Evolutionary conservation across 352 stramenopile genomes (phyloP), one percentile per base, ranked within the genome.

Genomic region (Globisporangium iwayamae): DNA sequence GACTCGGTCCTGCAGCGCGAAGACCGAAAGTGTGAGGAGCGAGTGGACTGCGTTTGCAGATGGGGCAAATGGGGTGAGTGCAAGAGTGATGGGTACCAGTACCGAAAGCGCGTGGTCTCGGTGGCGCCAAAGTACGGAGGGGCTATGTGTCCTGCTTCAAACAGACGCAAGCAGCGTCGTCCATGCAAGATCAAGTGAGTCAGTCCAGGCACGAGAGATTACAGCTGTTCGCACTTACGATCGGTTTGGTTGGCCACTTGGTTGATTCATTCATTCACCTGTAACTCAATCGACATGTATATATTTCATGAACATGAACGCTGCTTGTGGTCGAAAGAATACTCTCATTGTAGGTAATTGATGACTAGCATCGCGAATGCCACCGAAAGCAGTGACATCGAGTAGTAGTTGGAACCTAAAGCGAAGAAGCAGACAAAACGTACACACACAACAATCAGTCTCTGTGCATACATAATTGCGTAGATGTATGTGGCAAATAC

Each of bases 101-200:
- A 75, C 4, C 75, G 68, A 3, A 73, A 66, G 18, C 76, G 82
- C 8, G 72, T 46, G 0, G 51, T 87, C 36, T 59, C 70, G 0
- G 63, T 67, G 7, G 62, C 51, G 32, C 63, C 73, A 5, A 59
- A 75, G 9, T 77, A 83, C 45, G 71, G 73, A 8, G 78, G 74
- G 2, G 28, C 65, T 6, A 18, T 66, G 4, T 91, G 79, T 47
- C 64, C 62, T 25, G 34, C 62, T 10, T n/a, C 59, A 32, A 56
- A 51, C 34, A 56, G 41, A 41, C 45, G 46, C 38, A 68, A 59
- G 36, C 62, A 68, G 18, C 62, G 56, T 0, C 53, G 62, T 46
- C 43, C 53, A 25, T 67, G 62, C 43, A 43, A 43, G 16, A 4
- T 20, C 11, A 28, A 6, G 16, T 20, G 6, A 43, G 20, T 30